phyloP scores from a whole-genome alignment of 129 eudicot genomes.

The Apium graveolens region DNA sequence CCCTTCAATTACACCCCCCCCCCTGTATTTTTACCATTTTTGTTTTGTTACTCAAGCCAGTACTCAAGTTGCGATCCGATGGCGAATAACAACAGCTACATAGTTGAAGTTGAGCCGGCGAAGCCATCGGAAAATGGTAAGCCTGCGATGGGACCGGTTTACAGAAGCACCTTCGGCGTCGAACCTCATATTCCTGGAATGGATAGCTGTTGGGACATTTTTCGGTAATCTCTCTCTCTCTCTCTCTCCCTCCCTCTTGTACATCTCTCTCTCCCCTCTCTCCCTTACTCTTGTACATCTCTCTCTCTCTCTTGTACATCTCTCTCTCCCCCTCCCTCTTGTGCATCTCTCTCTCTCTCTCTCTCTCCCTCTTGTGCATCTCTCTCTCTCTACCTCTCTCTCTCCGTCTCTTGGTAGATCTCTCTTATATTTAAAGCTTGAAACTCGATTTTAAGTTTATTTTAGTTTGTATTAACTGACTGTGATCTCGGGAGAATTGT shows the following conservation, averaged over 20 bases:
- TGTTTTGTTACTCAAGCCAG: no score
- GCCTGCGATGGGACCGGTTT: conserved; percentile 79
- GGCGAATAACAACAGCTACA: conserved; percentile 38
- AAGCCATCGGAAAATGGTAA: conserved; percentile 44
- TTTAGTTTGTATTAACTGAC: neutral
- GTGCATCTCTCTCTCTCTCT: neutral
- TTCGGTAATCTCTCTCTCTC: conserved; percentile 39
- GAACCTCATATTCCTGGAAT: conserved; percentile 55
- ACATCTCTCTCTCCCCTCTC: no score
- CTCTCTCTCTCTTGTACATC: neutral
- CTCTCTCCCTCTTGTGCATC: neutral
- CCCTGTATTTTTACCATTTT: no score
- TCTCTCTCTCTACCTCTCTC: neutral
- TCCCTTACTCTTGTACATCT: neutral
- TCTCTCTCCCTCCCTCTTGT: neutral
- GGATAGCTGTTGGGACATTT: conserved; percentile 81
- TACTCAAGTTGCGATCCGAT: conserved; percentile 13
- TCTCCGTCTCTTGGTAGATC: no score
- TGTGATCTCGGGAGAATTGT: conserved; percentile 1
- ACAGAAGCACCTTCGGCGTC: conserved; percentile 57
- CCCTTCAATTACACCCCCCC: neutral
- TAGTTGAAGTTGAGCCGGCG: conserved; percentile 64
- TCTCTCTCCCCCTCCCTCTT: neutral
- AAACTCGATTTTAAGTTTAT: no score
- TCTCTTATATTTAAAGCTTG: no score